A percentile compares a stretch with the other conserved stretches of the same genome.
Evolutionary conservation across 2,329 filamentous ascomycete genomes (phyloP).

Genomic region (Fusarium nisikadoi): DNA sequence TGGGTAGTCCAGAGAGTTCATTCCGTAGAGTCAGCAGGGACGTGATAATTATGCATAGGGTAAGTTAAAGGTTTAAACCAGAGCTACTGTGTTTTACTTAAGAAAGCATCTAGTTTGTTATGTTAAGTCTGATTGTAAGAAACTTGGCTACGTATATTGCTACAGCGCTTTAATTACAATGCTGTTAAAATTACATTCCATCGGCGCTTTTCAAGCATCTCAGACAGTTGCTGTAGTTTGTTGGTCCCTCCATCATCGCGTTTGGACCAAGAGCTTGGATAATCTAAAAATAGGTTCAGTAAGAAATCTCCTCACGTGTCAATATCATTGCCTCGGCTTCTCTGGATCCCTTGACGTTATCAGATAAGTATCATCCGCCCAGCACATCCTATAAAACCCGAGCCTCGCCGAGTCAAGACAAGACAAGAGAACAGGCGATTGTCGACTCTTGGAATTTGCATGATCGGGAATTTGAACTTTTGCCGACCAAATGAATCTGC

Average conservation of each 20-base stretch:
- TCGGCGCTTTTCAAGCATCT: too few species aligned
- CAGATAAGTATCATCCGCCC: background rate
- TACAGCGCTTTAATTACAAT: rapidly evolving
- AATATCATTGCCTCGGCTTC: background rate
- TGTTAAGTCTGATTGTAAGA: rapidly evolving
- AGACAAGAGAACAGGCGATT: background rate
- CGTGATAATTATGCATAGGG: rapidly evolving
- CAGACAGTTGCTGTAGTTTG: rapidly evolving
- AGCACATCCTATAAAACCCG: background rate
- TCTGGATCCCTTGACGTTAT: background rate
- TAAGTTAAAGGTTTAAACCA: rapidly evolving
- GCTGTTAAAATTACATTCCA: rapidly evolving
- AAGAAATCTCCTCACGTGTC: background rate
- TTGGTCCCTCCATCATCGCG: rapidly evolving
- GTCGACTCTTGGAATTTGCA: background rate
- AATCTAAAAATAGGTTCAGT: background rate
- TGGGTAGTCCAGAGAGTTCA: rapidly evolving
- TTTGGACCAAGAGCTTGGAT: rapidly evolving
- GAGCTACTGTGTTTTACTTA: background rate
- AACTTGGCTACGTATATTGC: rapidly evolving
- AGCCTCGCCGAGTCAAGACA: background rate
- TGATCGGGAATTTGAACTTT: background rate
- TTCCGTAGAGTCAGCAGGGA: background rate
- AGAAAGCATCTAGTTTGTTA: rapidly evolving
- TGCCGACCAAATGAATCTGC: background rate